Evolutionary conservation across 169 alveolate genomes (phyloP).

Genomic region (Cryptosporidium parvum): DNA sequence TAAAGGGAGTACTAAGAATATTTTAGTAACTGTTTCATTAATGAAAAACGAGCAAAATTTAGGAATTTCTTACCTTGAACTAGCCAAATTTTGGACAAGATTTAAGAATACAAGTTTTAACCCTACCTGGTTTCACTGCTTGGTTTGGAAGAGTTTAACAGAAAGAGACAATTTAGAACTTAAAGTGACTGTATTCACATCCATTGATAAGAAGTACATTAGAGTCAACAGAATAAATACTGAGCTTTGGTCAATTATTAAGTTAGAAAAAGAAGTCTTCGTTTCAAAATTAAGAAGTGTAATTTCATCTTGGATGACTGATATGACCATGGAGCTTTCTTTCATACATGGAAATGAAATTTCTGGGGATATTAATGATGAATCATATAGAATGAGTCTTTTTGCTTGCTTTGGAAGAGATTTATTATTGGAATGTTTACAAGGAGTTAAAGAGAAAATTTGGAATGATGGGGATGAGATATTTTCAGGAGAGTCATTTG

Average conservation of each 20-base stretch:
- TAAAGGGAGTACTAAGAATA: constrained; percentile 30
- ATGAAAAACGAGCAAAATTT: constrained; percentile 3
- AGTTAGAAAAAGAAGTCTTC: constrained; percentile 15
- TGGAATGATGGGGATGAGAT: constrained; percentile 36
- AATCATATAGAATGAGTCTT: not conserved
- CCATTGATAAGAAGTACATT: constrained; percentile 30
- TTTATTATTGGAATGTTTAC: constrained; percentile 33
- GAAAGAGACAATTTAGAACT: constrained; percentile 34
- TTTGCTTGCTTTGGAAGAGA: constrained; percentile 57
- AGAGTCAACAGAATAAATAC: not conserved
- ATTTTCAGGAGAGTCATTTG: not conserved
- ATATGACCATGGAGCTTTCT: constrained; percentile 58
- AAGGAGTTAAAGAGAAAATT: not conserved
- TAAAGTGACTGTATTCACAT: constrained; percentile 18
- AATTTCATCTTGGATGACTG: constrained; percentile 38
- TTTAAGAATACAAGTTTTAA: not conserved
- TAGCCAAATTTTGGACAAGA: constrained; percentile 12
- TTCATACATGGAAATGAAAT: constrained; percentile 29
- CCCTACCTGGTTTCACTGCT: constrained; percentile 26
- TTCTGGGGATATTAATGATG: not conserved
- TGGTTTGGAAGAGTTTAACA: not conserved
- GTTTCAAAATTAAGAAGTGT: not conserved
- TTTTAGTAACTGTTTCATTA: constrained; percentile 26
- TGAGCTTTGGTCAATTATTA: not conserved
- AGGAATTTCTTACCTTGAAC: not conserved